Evolutionary conservation across 2,329 filamentous ascomycete genomes (phyloP).

Genomic region (Pezicula rhizophila): DNA sequence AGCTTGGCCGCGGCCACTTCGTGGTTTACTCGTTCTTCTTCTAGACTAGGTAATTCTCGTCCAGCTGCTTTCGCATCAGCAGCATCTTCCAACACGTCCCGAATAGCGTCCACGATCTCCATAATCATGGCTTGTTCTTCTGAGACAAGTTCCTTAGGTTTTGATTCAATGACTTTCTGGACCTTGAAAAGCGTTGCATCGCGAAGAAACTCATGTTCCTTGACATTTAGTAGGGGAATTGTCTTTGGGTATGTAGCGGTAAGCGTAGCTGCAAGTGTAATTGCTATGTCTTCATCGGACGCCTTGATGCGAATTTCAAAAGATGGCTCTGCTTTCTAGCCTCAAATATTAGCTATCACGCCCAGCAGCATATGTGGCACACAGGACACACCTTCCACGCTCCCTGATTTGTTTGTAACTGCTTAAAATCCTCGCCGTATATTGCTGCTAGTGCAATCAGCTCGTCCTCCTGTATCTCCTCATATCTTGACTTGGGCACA

Average conservation of each 20-base stretch:
- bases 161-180: constrained; percentile 53
- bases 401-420: constrained; percentile 59
- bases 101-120: constrained; percentile 40
- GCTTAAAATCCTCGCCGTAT: constrained; percentile 81
- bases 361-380: background rate
- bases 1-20: constrained; percentile 63
- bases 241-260: constrained; percentile 90
- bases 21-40: constrained; percentile 81
- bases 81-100: constrained; percentile 78
- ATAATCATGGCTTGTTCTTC: constrained; percentile 50
- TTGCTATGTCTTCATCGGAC: constrained; percentile 63
- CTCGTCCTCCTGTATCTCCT: constrained; percentile 82
- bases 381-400: constrained; percentile 73
- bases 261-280: constrained; percentile 71
- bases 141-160: constrained; percentile 46
- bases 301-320: constrained; percentile 77
- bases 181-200: constrained; percentile 68
- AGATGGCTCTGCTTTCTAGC: constrained; percentile 69
- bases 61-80: constrained; percentile 70
- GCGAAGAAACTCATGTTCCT: constrained; percentile 57
- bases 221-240: constrained; percentile 64
- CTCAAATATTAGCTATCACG: background rate
- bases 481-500: constrained; percentile 58
- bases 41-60: constrained; percentile 73
- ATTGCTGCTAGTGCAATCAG: constrained; percentile 80